Evolutionary conservation across 352 stramenopile species (phyloP).

Genomic region (Detonula confervacea): DNA sequence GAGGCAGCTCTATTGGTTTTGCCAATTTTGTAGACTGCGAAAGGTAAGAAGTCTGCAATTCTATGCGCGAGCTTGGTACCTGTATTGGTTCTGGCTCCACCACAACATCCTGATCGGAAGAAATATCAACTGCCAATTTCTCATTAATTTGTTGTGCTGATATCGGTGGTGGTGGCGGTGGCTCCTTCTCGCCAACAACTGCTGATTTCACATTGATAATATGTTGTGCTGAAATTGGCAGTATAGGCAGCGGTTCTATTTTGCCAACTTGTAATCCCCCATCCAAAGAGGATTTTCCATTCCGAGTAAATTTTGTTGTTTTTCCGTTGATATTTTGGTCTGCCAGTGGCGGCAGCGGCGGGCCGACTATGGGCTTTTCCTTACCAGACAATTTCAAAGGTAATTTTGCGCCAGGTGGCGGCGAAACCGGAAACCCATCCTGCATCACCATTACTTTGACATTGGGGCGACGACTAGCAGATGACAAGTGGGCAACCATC

Average conservation of each 20-base stretch:
- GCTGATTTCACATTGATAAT: neutral
- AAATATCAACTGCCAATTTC: neutral
- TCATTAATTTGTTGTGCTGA: neutral
- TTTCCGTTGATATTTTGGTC: too few species aligned
- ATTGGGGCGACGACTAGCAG: neutral
- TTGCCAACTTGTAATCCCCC: neutral
- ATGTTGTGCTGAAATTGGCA: neutral
- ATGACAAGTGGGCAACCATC: conserved; percentile 25
- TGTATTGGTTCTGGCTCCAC: conserved; percentile 12
- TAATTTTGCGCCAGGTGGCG: conserved; percentile 6
- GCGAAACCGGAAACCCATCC: conserved; percentile 30
- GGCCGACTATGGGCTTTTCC: too few species aligned
- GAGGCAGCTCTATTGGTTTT: neutral
- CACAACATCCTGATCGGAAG: too few species aligned
- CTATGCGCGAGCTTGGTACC: too few species aligned
- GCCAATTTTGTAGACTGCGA: neutral
- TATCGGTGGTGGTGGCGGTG: neutral
- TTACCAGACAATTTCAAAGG: neutral
- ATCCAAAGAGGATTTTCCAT: conserved; percentile 12
- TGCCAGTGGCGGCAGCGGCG: too few species aligned
- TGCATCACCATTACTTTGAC: conserved; percentile 45
- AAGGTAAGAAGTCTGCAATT: neutral
- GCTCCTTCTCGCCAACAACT: neutral
- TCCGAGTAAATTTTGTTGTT: too few species aligned
- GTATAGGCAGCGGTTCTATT: conserved; percentile 10